Conservation (phyloP, 2,329 filamentous ascomycete species). For the Epicoccum sorghinum region DNA sequence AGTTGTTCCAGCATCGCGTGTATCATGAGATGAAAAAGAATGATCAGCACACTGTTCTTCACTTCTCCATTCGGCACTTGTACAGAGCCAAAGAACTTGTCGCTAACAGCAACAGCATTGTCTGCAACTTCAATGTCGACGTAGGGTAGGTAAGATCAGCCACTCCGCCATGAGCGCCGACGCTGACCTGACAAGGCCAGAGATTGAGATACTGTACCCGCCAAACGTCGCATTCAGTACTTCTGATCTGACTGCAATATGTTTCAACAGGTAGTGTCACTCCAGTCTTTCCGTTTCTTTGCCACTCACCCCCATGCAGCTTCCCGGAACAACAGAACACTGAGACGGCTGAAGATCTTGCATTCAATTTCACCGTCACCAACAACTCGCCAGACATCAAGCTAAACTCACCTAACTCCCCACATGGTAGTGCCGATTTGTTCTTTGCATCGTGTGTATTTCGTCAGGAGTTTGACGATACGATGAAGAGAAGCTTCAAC, state of each 20-base stretch:
- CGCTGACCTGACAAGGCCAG: conserved; percentile 38
- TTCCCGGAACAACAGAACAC: conserved; percentile 52
- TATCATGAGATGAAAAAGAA: background rate
- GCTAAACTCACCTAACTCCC: conserved; percentile 45
- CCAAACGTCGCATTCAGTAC: conserved; percentile 46
- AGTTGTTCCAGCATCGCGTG: conserved; percentile 7
- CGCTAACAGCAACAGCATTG: conserved; percentile 39
- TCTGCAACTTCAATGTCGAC: conserved; percentile 54
- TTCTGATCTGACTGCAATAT: conserved; percentile 49
- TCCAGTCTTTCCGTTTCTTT: background rate
- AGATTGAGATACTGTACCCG: conserved; percentile 51
- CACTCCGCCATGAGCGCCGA: conserved; percentile 9
- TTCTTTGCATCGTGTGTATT: conserved; percentile 49
- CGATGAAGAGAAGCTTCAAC: conserved; percentile 52
- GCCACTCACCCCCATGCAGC: conserved; percentile 30
- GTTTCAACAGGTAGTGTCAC: conserved; percentile 48
- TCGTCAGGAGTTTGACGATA: conserved; percentile 49
- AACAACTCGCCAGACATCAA: conserved; percentile 64
- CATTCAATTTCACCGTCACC: conserved; percentile 49
- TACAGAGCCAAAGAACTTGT: background rate
- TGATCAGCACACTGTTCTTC: background rate
- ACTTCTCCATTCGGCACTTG: no score
- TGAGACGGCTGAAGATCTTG: conserved; percentile 47
- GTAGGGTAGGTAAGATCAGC: conserved; percentile 40
- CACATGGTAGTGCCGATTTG: conserved; percentile 46